Percentiles rank a stretch among this genome's conserved stretches.
phyloP scores from a whole-genome alignment of 176 grass and related monocot genomes.

The Areca catechu region DNA sequence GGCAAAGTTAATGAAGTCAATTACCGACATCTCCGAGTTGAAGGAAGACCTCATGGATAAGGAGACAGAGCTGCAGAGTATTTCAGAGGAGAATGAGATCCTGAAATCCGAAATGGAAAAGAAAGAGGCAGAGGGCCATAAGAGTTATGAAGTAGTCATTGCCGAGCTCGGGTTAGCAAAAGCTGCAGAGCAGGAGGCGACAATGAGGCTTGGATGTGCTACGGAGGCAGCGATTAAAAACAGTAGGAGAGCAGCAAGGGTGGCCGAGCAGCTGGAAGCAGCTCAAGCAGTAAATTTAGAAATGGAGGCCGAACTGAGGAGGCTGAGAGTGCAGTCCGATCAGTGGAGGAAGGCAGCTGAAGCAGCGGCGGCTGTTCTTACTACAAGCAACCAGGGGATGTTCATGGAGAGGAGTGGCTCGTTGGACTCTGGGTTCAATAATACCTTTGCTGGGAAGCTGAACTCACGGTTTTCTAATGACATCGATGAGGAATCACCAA shows the following conservation, averaged over 20 bases:
- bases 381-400: constrained; percentile 8
- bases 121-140: constrained; percentile 24
- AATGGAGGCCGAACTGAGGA: constrained; percentile 65
- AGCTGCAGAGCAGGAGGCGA: constrained; percentile 62
- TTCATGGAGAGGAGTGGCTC: constrained; percentile 55
- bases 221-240: constrained; percentile 76
- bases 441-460: constrained; percentile 62
- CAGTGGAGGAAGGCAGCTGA: constrained; percentile 94
- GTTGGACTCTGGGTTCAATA: constrained; percentile 46
- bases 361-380: constrained; percentile 37
- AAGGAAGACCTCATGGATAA: constrained; percentile 73
- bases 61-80: constrained; percentile 67
- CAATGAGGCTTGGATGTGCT: constrained; percentile 58
- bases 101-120: constrained; percentile 35
- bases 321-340: constrained; percentile 68
- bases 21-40: constrained; percentile 31
- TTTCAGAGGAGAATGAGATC: constrained; percentile 56
- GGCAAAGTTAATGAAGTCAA: constrained; percentile 57
- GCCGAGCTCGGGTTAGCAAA: constrained; percentile 78
- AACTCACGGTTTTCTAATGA: constrained; percentile 81
- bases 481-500: constrained; percentile 48
- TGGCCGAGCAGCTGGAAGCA: constrained; percentile 64
- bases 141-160: constrained; percentile 29
- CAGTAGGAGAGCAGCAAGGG: constrained; percentile 38
- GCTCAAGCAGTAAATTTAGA: constrained; percentile 35